Evolutionary conservation across 208 protist species (phyloP).

Genomic region (Trypanosoma grayi): DNA sequence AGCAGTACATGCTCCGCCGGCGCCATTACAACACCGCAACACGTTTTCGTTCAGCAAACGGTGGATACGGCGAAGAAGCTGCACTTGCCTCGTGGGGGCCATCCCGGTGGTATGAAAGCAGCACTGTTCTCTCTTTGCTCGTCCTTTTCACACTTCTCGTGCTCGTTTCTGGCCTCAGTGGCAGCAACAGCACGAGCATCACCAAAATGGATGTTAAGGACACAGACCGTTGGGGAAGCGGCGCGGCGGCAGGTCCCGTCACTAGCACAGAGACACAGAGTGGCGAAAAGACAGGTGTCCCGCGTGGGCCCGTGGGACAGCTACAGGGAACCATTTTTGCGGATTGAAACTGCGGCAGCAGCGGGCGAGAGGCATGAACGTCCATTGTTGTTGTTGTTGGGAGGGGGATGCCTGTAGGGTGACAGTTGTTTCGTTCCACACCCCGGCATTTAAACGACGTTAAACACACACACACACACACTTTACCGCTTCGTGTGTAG

Average conservation of each 20-base stretch:
- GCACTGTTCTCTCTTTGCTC: constrained; percentile 5
- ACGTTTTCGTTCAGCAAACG: not conserved
- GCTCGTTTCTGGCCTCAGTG: not conserved
- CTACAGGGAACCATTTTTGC: constrained; percentile 14
- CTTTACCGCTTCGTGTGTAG: no score
- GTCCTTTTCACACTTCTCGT: constrained; percentile 5
- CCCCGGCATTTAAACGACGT: no score
- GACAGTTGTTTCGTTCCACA: no score
- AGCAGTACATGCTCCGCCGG: not conserved
- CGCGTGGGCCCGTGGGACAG: not conserved
- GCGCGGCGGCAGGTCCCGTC: not conserved
- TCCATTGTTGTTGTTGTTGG: no score
- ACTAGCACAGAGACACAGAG: not conserved
- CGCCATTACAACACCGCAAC: constrained; percentile 20
- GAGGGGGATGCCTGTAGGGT: no score
- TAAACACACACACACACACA: no score
- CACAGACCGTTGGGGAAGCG: not conserved
- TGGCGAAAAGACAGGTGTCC: not conserved
- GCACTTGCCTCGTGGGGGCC: constrained; percentile 17
- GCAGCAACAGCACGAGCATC: no score
- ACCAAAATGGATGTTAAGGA: not conserved
- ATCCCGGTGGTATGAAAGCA: constrained; percentile 23
- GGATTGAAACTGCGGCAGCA: constrained; percentile 10
- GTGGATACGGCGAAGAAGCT: not conserved
- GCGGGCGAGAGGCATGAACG: constrained; percentile 16